phyloP scores from a whole-genome alignment of 257 asterid genomes.

The Verbena officinalis region DNA sequence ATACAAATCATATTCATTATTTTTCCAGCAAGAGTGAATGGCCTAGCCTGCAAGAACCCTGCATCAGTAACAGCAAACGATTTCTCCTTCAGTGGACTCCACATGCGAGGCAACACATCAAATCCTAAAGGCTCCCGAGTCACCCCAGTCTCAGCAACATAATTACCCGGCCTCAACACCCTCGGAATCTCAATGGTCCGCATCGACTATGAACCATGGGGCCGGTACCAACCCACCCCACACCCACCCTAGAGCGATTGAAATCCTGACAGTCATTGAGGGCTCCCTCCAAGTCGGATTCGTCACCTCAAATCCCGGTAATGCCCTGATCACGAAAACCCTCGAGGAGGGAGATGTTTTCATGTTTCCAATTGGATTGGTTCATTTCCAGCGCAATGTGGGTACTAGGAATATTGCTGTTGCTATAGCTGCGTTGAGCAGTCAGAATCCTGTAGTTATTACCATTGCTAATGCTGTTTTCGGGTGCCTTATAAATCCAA shows the following conservation, averaged over 20 bases:
- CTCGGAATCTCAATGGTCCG: no score
- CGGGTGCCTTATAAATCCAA: no score
- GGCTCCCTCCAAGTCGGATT: constrained; percentile 23
- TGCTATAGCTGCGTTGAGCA: constrained; percentile 27
- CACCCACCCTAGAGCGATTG: no score
- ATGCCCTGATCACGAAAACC: constrained; percentile 2
- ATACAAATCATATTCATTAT: no score
- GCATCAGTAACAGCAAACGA: constrained; percentile 8
- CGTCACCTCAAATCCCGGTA: constrained; percentile 27
- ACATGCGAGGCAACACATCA: constrained; percentile 21
- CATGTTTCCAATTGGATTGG: constrained; percentile 26
- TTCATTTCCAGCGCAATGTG: constrained; percentile 32
- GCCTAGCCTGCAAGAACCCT: constrained; percentile 24
- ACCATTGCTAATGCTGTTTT: no score
- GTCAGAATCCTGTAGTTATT: neutral
- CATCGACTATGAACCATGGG: no score
- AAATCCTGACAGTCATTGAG: constrained; percentile 19
- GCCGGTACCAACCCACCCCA: no score
- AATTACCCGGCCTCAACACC: neutral
- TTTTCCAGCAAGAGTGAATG: constrained; percentile 23
- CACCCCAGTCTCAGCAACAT: constrained; percentile 4
- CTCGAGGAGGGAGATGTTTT: constrained; percentile 28
- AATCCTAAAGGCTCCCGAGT: constrained; percentile 17
- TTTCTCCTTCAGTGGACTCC: constrained; percentile 24
- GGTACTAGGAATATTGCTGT: constrained; percentile 29